Evolutionary conservation across 2,329 filamentous ascomycete genomes (phyloP), one percentile per base, ranked within the genome.

Genomic region (Apiospora marii): DNA sequence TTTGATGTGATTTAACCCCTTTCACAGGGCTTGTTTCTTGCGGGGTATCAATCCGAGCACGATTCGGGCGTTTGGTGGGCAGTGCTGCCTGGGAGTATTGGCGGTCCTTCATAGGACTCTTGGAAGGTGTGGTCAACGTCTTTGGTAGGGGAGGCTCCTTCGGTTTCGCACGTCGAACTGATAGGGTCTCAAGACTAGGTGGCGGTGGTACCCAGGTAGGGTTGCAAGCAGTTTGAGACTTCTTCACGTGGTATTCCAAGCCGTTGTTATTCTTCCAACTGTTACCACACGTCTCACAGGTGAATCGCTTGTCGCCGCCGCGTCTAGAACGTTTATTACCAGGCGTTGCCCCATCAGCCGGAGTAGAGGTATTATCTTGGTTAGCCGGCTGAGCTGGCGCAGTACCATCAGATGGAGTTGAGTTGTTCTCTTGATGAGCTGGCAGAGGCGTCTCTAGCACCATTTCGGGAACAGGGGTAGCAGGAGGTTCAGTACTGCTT

Each of bases 241-340:
- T 90, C 46, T 85, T 86, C 19, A 87, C 79, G 74, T 91, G 89
- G 76, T 91, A 91, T 69, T 89, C 88, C 22, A 91, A 81, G 0
- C 89, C 89, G 67, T 88, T 82, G 46, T 87, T 83, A 70, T 91
- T 91, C 78, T 90, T 90, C 88, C 88, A 91, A 14, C 79, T 81
- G 3, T 84, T 85, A 13, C 85, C 85, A 73, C 89, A 91, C 61
- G 85, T 87, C 13, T 88, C 84, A 74, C 89, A 91, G 27, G 80
- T 82, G 76, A 82, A 89, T 8, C 58, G 19, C 12, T 41, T 30
- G 27, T 30, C 41, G 19, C n/a, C 58, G 16, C 58, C 12, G 10
- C 58, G 58, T 58, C n/a, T 53, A 16, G 24, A 46, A 7, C 2
- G 37, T 10, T 46, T 68, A 14, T n/a, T n/a, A 34, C 44, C 37